Percentiles rank a stretch among this genome's conserved stretches.
Evolutionary conservation across 352 stramenopile species (phyloP).

Genomic region (Phytophthora nicotianae): DNA sequence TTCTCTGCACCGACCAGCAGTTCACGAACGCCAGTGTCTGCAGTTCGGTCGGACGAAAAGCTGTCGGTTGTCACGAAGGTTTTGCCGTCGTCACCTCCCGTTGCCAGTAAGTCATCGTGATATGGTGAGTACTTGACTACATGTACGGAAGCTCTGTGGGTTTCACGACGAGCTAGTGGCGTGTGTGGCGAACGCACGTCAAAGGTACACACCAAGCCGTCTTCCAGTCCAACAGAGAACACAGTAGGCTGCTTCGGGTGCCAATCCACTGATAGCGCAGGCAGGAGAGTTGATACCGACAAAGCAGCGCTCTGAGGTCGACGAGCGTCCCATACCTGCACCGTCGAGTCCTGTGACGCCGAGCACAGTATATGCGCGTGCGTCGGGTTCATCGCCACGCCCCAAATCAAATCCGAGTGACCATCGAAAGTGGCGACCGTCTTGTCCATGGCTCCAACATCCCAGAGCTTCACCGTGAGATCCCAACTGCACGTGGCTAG

Average conservation of each 20-base stretch:
- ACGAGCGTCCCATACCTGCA: slow-evolving; percentile 81
- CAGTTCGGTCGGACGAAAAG: slow-evolving; percentile 29
- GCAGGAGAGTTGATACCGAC: slow-evolving; percentile 41
- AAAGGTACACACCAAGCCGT: slow-evolving; percentile 70
- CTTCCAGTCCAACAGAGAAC: slow-evolving; percentile 65
- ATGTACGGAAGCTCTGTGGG: slow-evolving; percentile 59
- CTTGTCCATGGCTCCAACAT: slow-evolving; percentile 56
- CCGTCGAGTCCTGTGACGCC: slow-evolving; percentile 68
- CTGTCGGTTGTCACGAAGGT: slow-evolving; percentile 49
- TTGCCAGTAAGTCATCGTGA: slow-evolving; percentile 63
- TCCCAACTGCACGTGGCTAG: slow-evolving; percentile 75
- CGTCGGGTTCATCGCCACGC: slow-evolving; percentile 53
- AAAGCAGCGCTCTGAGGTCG: slow-evolving; percentile 44
- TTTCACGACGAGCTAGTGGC: slow-evolving; percentile 46
- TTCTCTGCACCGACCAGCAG: slow-evolving; percentile 27
- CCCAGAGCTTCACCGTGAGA: slow-evolving; percentile 80
- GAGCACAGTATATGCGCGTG: slow-evolving; percentile 56
- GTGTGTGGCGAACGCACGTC: slow-evolving; percentile 56
- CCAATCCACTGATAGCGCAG: slow-evolving; percentile 73
- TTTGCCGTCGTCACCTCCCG: slow-evolving; percentile 66
- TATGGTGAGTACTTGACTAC: slow-evolving; percentile 69
- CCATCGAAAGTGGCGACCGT: slow-evolving; percentile 59
- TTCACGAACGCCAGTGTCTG: slow-evolving; percentile 24
- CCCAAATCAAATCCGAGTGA: slow-evolving; percentile 80
- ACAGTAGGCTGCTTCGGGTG: slow-evolving; percentile 64